Evolutionary conservation across 1,284 basidiomycete genomes (phyloP).

Genomic region (Tylopilus microsporus): DNA sequence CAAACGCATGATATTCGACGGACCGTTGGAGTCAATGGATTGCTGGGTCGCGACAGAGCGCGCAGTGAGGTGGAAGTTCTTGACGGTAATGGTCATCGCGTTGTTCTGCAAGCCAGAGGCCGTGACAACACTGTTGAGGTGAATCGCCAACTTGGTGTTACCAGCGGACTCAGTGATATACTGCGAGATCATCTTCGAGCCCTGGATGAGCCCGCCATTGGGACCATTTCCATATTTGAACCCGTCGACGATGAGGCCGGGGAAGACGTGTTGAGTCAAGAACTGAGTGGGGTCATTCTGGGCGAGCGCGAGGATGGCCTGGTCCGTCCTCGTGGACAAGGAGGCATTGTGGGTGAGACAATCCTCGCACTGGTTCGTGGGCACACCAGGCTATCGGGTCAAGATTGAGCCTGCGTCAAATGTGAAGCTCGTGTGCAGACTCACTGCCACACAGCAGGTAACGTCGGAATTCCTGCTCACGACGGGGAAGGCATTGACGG

Average conservation of each 20-base stretch:
- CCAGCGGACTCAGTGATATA: background rate
- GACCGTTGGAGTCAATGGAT: slow-evolving; percentile 2
- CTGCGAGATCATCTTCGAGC: slow-evolving; percentile 13
- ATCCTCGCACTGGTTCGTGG: no score
- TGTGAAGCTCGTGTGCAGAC: background rate
- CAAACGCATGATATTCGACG: slow-evolving; percentile 8
- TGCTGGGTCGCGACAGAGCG: slow-evolving; percentile 8
- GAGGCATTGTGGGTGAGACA: background rate
- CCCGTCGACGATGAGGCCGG: slow-evolving; percentile 4
- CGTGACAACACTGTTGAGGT: slow-evolving; percentile 7
- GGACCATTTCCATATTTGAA: slow-evolving; percentile 10
- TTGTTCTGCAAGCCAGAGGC: slow-evolving; percentile 7
- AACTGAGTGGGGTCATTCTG: slow-evolving; percentile 3
- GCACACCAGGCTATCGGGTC: background rate
- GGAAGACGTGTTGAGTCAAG: background rate
- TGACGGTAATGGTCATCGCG: background rate
- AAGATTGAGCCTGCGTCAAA: background rate
- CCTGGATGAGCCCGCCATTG: background rate
- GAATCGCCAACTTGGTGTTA: slow-evolving; percentile 8
- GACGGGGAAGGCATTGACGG: background rate
- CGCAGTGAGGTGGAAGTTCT: slow-evolving; percentile 10
- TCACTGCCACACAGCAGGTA: background rate
- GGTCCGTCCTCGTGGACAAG: background rate
- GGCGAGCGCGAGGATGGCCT: background rate
- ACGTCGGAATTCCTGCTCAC: background rate